Percentiles rank a stretch among this genome's conserved stretches.
These are phyloP conservation scores for Prunus mongolica DNA, from an alignment of 306 rosid species.

Conservation along the genomic window DNA sequence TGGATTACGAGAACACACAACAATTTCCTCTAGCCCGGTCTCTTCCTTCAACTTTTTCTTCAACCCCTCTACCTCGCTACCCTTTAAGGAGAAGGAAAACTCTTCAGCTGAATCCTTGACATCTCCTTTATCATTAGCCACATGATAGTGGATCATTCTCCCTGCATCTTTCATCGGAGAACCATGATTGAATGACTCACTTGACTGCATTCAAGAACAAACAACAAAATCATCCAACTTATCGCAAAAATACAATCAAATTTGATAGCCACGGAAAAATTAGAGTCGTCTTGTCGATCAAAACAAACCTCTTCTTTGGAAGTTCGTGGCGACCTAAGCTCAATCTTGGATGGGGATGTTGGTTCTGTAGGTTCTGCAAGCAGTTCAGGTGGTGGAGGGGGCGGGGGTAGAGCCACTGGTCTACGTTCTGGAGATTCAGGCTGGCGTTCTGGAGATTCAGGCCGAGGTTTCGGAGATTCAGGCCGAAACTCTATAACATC, in stretches of 20 bases:
- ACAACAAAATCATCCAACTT: neutral
- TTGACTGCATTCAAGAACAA: slow-evolving; percentile 21
- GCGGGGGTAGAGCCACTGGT: slow-evolving; percentile 11
- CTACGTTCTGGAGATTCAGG: neutral
- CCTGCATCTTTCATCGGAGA: slow-evolving; percentile 45
- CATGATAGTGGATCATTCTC: slow-evolving; percentile 52
- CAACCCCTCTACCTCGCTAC: slow-evolving; percentile 51
- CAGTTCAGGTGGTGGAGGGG: slow-evolving; percentile 9
- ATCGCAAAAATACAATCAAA: neutral
- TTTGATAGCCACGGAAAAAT: neutral
- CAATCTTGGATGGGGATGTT: slow-evolving; percentile 26
- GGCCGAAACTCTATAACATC: slow-evolving; percentile 53
- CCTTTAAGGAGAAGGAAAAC: slow-evolving; percentile 53
- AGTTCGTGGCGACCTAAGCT: slow-evolving; percentile 31
- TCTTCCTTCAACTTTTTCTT: slow-evolving; percentile 49
- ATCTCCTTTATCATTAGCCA: slow-evolving; percentile 59
- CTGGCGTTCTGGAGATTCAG: neutral
- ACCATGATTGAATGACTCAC: neutral
- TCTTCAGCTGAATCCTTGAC: slow-evolving; percentile 28
- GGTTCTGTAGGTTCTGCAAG: neutral
- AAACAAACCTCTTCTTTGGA: slow-evolving; percentile 36
- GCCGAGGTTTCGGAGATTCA: neutral
- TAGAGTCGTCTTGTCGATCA: neutral
- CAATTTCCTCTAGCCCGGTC: slow-evolving; percentile 42
- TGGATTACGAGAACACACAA: slow-evolving; percentile 72